A percentile compares a stretch with the other conserved stretches of the same genome.
These are phyloP conservation scores for Pestalotiopsis fici DNA, from an alignment of 2,329 filamentous ascomycete genomes.

Conservation along the genomic window DNA sequence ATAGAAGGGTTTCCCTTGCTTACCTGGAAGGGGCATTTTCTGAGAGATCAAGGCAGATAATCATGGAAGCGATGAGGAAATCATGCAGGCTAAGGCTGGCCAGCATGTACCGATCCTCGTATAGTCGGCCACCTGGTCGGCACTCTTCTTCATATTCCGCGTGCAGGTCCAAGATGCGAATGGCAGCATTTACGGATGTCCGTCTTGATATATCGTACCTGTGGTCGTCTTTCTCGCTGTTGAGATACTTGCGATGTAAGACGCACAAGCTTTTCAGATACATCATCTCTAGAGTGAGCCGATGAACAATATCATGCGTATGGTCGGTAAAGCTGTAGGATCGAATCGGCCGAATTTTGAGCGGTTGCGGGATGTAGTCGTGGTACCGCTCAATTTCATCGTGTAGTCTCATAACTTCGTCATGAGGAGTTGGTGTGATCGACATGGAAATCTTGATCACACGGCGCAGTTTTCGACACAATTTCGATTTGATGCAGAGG, in stretches of 20 bases:
- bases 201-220: constrained; percentile 39
- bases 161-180: constrained; percentile 46
- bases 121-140: constrained; percentile 50
- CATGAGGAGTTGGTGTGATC: constrained; percentile 34
- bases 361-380: constrained; percentile 36
- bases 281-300: constrained; percentile 49
- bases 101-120: constrained; percentile 54
- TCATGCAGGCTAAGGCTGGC: constrained; percentile 55
- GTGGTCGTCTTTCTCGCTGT: constrained; percentile 36
- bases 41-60: constrained; percentile 53
- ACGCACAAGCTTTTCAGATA: constrained; percentile 51
- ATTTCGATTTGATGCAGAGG: constrained; percentile 41
- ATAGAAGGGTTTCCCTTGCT: constrained; percentile 9
- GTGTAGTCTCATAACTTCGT: constrained; percentile 39
- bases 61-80: constrained; percentile 61
- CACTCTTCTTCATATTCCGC: constrained; percentile 47
- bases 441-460: constrained; percentile 42
- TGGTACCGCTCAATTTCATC: constrained; percentile 39
- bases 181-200: constrained; percentile 43
- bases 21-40: constrained; percentile 40
- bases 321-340: constrained; percentile 43
- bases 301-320: constrained; percentile 47
- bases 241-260: constrained; percentile 49
- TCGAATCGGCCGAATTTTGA: constrained; percentile 42
- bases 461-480: constrained; percentile 43